A percentile compares a stretch with the other conserved stretches of the same genome.
phyloP scores from a whole-genome alignment of 192 early-diverging fungal species.

The Linnemannia exigua region DNA sequence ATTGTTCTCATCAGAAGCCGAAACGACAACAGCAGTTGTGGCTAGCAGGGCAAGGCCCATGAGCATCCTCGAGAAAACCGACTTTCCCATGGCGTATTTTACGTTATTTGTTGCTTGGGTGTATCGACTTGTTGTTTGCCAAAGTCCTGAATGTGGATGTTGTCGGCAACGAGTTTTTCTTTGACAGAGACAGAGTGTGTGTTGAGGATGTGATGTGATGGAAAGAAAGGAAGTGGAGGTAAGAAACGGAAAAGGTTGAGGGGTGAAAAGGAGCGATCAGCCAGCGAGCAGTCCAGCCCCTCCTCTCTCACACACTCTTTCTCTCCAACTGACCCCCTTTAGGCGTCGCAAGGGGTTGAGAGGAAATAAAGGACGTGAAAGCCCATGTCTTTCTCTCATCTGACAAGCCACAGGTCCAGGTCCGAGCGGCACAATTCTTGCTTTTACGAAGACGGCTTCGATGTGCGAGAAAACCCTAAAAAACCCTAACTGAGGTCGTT shows the following conservation, averaged over 20 bases:
- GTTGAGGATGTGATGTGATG: neutral
- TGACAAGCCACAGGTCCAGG: neutral
- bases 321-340: neutral
- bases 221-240: neutral
- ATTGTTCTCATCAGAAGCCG: slow-evolving; percentile 7
- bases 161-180: neutral
- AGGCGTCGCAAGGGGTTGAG: neutral
- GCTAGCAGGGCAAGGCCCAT: slow-evolving; percentile 29
- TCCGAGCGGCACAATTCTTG: too few species aligned
- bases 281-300: neutral
- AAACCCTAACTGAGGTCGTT: too few species aligned
- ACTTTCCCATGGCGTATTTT: slow-evolving; percentile 25
- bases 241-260: neutral
- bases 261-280: neutral
- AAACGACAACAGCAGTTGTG: neutral
- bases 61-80: slow-evolving; percentile 31
- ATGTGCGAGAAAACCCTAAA: too few species aligned
- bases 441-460: too few species aligned
- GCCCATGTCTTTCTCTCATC: neutral
- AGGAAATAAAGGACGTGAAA: neutral
- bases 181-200: neutral
- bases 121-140: too few species aligned
- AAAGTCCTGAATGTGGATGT: neutral
- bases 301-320: neutral
- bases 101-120: neutral